phyloP scores from a whole-genome alignment of 106 monocot genomes.

The Apostasia ramifera region DNA sequence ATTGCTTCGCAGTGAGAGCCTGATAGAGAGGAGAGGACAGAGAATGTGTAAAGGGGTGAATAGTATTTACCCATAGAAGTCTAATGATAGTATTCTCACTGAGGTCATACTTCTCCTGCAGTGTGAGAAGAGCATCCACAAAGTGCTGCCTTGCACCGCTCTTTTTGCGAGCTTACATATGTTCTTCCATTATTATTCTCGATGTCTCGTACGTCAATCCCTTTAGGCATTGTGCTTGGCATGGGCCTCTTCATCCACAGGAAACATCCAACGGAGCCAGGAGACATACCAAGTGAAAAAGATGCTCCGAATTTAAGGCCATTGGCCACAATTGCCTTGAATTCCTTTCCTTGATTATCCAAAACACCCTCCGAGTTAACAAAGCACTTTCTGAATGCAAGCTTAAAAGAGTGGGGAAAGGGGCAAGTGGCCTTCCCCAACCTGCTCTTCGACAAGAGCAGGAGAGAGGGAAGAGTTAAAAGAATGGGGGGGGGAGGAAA shows the following conservation, averaged over 20 bases:
- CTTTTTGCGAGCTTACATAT: slow-evolving; percentile 39
- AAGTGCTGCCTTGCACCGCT: slow-evolving; percentile 64
- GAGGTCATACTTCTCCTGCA: slow-evolving; percentile 63
- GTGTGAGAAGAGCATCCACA: slow-evolving; percentile 65
- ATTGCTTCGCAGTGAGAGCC: too few species aligned
- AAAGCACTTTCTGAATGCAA: slow-evolving; percentile 86
- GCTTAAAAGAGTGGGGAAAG: slow-evolving; percentile 7
- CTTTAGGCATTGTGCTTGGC: slow-evolving; percentile 41
- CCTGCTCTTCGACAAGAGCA: too few species aligned
- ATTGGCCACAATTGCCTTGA: slow-evolving; percentile 65
- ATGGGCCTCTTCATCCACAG: slow-evolving; percentile 59
- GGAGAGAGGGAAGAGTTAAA: too few species aligned
- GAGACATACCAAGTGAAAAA: slow-evolving; percentile 51
- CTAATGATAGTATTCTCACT: slow-evolving; percentile 81
- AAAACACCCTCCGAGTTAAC: slow-evolving; percentile 50
- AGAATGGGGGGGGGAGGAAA: too few species aligned
- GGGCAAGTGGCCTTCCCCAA: too few species aligned
- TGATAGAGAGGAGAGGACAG: too few species aligned
- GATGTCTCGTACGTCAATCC: slow-evolving; percentile 67
- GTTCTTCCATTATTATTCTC: slow-evolving; percentile 77
- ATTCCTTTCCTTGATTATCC: slow-evolving; percentile 66
- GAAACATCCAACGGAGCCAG: slow-evolving; percentile 77
- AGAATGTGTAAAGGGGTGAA: too few species aligned
- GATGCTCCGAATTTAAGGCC: slow-evolving; percentile 70
- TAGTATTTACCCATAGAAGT: slow-evolving; percentile 54